phyloP scores from a whole-genome alignment of 176 grass and related monocot genomes.

The Lolium perenne region DNA sequence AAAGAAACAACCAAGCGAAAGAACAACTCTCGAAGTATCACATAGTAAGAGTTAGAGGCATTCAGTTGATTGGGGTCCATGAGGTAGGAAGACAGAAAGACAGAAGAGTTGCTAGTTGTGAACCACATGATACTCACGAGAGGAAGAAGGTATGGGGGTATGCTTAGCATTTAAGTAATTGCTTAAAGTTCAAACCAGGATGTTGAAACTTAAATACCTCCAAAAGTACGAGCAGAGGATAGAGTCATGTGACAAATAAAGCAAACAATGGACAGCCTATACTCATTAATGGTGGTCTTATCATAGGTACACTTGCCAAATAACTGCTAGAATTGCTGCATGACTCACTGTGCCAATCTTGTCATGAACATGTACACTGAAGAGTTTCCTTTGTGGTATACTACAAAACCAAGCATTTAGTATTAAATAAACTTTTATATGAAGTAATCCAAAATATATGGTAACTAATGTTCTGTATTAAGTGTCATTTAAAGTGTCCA shows the following conservation, averaged over 20 bases:
- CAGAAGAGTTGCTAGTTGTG: neutral
- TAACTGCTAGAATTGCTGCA: conserved; percentile 6
- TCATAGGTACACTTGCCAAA: conserved; percentile 1
- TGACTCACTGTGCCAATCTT: neutral
- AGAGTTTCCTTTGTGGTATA: neutral
- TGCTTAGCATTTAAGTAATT: conserved; percentile 19
- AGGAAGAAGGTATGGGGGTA: neutral
- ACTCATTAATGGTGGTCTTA: conserved; percentile 43
- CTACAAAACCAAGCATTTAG: neutral
- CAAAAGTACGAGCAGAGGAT: conserved; percentile 12
- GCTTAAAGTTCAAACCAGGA: neutral
- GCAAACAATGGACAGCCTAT: conserved; percentile 25
- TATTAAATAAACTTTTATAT: neutral
- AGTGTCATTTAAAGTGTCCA: neutral
- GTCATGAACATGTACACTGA: neutral
- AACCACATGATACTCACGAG: neutral
- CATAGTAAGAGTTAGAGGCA: neutral
- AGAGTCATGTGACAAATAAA: conserved; percentile 32
- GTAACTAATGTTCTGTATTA: neutral
- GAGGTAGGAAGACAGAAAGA: neutral
- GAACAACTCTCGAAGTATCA: conserved; percentile 46
- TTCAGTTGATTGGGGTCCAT: conserved; percentile 14
- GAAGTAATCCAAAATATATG: neutral
- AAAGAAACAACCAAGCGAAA: conserved; percentile 52
- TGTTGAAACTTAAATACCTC: conserved; percentile 19